A percentile compares a stretch with the other conserved stretches of the same genome.
Evolutionary conservation across 2,329 filamentous ascomycete genomes (phyloP).

Genomic region (Fusarium sp.): DNA sequence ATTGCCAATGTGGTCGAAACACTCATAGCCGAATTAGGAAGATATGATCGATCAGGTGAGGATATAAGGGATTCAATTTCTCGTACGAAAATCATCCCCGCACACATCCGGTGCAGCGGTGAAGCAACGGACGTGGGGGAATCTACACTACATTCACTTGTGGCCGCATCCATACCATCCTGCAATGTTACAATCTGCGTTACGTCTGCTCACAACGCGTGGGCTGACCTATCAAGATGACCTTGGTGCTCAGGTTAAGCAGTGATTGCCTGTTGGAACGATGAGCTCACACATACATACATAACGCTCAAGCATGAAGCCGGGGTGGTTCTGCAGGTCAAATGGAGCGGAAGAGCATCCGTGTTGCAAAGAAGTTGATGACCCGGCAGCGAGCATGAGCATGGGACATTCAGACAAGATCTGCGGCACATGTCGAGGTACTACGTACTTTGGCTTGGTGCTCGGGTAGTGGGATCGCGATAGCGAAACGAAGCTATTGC

Average conservation of each 20-base stretch:
- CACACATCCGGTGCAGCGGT: conserved; percentile 30
- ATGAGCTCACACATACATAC: conserved; percentile 32
- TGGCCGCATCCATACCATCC: conserved; percentile 40
- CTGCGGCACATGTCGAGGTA: conserved; percentile 14
- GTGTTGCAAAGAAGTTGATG: conserved; percentile 18
- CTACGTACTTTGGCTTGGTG: conserved; percentile 8
- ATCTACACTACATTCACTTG: conserved; percentile 8
- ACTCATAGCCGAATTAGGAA: conserved; percentile 23
- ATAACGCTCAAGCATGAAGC: conserved; percentile 18
- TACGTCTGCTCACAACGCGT: conserved; percentile 17
- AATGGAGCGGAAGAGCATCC: conserved; percentile 20
- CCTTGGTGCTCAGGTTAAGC: conserved; percentile 25
- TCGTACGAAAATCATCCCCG: conserved; percentile 25
- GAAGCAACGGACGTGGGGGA: conserved; percentile 34
- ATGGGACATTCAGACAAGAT: conserved; percentile 23
- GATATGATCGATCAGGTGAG: conserved; percentile 35
- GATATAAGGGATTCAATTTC: conserved; percentile 14
- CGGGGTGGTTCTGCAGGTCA: conserved; percentile 34
- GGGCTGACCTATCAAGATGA: conserved; percentile 23
- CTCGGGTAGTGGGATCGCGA: conserved; percentile 13
- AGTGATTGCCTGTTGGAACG: conserved; percentile 16
- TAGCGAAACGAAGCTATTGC: conserved; percentile 28
- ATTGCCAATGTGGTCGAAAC: conserved; percentile 3
- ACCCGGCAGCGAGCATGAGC: conserved; percentile 23
- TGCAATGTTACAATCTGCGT: conserved; percentile 33